A percentile compares a stretch with the other conserved stretches of the same genome.
Conservation (phyloP, 805 yeast genomes). For the Yarrowia osloensis region DNA sequence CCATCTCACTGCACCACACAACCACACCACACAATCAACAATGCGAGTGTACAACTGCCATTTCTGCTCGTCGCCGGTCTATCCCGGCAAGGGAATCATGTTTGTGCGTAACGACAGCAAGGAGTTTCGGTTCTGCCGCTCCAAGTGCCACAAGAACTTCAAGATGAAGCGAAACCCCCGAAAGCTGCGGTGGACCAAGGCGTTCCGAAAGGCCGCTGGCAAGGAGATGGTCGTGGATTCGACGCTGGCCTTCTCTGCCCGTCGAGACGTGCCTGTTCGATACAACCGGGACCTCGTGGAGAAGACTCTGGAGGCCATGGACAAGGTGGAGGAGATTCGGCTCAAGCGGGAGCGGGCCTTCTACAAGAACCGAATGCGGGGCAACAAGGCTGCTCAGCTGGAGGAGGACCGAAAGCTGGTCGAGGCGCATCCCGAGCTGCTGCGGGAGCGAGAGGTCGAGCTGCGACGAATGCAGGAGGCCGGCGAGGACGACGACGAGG, state of each 20-base stretch:
- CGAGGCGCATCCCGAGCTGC: slow-evolving; percentile 82
- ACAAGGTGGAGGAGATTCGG: slow-evolving; percentile 93
- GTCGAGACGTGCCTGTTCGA: slow-evolving; percentile 97
- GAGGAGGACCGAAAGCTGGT: slow-evolving; percentile 86
- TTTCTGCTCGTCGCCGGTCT: slow-evolving; percentile 56
- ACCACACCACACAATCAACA: neutral
- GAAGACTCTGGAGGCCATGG: slow-evolving; percentile 92
- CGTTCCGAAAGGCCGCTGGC: slow-evolving; percentile 98
- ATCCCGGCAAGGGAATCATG: slow-evolving; percentile 90
- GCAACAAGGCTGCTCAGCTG: slow-evolving; percentile 84
- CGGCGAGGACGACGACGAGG: slow-evolving; percentile 49
- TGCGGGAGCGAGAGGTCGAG: slow-evolving; percentile 93
- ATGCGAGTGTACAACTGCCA: slow-evolving; percentile 68
- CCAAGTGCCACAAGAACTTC: slow-evolving; percentile 96
- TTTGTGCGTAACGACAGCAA: slow-evolving; percentile 98
- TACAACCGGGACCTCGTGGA: slow-evolving; percentile 95
- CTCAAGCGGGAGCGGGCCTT: slow-evolving; percentile 95
- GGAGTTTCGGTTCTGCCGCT: slow-evolving; percentile 95
- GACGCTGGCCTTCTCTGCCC: slow-evolving; percentile 91
- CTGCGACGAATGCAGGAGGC: slow-evolving; percentile 68
- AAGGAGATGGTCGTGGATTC: slow-evolving; percentile 97
- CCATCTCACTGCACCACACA: neutral
- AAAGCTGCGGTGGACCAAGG: slow-evolving; percentile 97
- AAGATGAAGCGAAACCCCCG: slow-evolving; percentile 98
- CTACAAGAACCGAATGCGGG: slow-evolving; percentile 99